A percentile compares a stretch with the other conserved stretches of the same genome.
These are phyloP conservation scores for Talaromyces verruculosus DNA, from an alignment of 2,329 filamentous ascomycete species.

Conservation along the genomic window DNA sequence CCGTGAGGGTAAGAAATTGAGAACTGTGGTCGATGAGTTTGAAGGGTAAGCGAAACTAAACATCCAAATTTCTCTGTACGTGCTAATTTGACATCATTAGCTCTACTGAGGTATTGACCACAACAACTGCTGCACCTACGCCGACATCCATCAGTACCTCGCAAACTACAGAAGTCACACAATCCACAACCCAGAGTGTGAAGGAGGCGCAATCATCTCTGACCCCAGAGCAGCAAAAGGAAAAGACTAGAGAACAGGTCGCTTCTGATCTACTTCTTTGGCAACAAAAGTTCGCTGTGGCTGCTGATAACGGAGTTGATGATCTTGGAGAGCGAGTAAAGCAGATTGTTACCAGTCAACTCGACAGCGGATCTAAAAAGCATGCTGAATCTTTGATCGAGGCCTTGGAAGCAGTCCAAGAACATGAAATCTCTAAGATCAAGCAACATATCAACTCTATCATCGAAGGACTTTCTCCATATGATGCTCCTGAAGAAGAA, in stretches of 20 bases:
- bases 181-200: conserved; percentile 31
- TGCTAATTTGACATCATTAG: conserved; percentile 19
- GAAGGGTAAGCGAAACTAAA: conserved; percentile 42
- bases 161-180: conserved; percentile 9
- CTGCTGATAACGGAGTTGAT: conserved; percentile 78
- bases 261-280: conserved; percentile 76
- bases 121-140: conserved; percentile 21
- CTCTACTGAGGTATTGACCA: conserved; percentile 6
- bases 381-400: conserved; percentile 55
- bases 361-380: conserved; percentile 61
- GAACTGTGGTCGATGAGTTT: conserved; percentile 58
- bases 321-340: conserved; percentile 63
- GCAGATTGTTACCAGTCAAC: conserved; percentile 71
- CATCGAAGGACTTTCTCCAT: conserved; percentile 57
- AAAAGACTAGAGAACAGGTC: conserved; percentile 61
- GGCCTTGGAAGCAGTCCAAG: conserved; percentile 67
- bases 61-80: background rate
- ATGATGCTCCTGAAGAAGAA: conserved; percentile 55
- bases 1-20: conserved; percentile 60
- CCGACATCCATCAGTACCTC: conserved; percentile 16
- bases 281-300: conserved; percentile 84
- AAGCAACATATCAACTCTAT: conserved; percentile 64
- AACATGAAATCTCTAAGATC: conserved; percentile 63
- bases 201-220: conserved; percentile 37
- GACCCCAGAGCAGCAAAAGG: conserved; percentile 47